Evolutionary conservation across 129 eudicot genomes (phyloP).

Genomic region (Lactuca saligna): DNA sequence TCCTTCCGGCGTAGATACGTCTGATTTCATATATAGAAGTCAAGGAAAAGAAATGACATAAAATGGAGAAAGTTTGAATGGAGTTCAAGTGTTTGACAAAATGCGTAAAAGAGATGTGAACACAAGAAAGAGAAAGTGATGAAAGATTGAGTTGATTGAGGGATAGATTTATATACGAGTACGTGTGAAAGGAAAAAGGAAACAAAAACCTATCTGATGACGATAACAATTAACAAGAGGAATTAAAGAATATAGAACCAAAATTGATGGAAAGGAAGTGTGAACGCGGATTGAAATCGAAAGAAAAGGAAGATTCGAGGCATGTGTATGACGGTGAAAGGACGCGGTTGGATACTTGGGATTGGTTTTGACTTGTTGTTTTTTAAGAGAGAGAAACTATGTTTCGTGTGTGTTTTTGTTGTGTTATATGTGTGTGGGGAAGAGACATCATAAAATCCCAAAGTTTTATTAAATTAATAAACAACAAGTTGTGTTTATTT

Average conservation of each 20-base stretch:
- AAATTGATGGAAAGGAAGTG: conserved; percentile 35
- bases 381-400: conserved; percentile 7
- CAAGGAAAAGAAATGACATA: background rate
- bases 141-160: conserved; percentile 1
- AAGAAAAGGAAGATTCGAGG: conserved; percentile 58
- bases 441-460: background rate
- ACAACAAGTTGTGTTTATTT: too few species aligned
- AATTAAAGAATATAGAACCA: conserved; percentile 10
- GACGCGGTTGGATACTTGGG: conserved; percentile 67
- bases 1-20: conserved; percentile 7
- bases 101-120: conserved; percentile 57
- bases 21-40: conserved; percentile 39
- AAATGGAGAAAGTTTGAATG: conserved; percentile 19
- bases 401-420: conserved; percentile 1
- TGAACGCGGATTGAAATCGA: conserved; percentile 42
- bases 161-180: conserved; percentile 8
- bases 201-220: conserved; percentile 19
- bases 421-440: background rate
- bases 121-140: conserved; percentile 10
- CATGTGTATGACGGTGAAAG: conserved; percentile 34
- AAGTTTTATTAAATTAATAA: too few species aligned
- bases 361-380: conserved; percentile 39
- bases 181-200: conserved; percentile 19
- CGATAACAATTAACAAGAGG: conserved; percentile 1
- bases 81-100: conserved; percentile 47